These are phyloP conservation scores for Deuterostichococcus epilithicus DNA, from an alignment of 139 green algal genomes.

Conservation along the genomic window DNA sequence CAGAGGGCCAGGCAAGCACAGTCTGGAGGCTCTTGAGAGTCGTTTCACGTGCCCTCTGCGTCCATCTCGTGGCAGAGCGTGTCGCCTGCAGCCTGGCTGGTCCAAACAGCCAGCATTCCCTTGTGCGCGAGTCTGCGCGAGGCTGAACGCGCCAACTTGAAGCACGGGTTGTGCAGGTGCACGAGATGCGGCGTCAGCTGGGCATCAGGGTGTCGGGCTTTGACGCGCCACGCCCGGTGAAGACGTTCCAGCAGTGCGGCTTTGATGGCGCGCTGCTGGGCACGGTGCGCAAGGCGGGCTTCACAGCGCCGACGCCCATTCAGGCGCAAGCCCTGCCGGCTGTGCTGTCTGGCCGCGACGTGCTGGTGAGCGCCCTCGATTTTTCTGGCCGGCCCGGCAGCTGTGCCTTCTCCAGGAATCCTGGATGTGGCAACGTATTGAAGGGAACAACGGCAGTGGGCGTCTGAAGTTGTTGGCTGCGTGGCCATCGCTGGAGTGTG, in stretches of 20 bases:
- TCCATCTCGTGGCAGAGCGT: no score
- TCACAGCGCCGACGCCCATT: constrained; percentile 65
- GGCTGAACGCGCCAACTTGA: no score
- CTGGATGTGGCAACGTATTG: neutral
- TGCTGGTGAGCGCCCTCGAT: constrained; percentile 70
- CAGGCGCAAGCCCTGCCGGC: constrained; percentile 77
- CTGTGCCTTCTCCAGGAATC: neutral
- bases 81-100: no score
- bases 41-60: no score
- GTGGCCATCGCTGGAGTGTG: no score
- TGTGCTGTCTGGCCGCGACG: constrained; percentile 67
- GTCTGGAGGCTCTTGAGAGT: no score
- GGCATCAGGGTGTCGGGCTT: constrained; percentile 67
- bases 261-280: constrained; percentile 65
- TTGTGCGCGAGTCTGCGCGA: neutral
- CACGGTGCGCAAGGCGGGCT: constrained; percentile 65
- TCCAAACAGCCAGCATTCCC: no score
- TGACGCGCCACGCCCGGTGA: constrained; percentile 59
- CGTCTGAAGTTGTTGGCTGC: neutral
- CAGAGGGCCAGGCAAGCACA: neutral
- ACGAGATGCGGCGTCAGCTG: constrained; percentile 41
- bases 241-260: constrained; percentile 71
- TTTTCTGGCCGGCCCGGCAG: constrained; percentile 1
- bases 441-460: constrained; percentile 8
- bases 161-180: constrained; percentile 25